phyloP scores from a whole-genome alignment of 2,329 filamentous ascomycete species.

The Colletotrichum endophyticum region DNA sequence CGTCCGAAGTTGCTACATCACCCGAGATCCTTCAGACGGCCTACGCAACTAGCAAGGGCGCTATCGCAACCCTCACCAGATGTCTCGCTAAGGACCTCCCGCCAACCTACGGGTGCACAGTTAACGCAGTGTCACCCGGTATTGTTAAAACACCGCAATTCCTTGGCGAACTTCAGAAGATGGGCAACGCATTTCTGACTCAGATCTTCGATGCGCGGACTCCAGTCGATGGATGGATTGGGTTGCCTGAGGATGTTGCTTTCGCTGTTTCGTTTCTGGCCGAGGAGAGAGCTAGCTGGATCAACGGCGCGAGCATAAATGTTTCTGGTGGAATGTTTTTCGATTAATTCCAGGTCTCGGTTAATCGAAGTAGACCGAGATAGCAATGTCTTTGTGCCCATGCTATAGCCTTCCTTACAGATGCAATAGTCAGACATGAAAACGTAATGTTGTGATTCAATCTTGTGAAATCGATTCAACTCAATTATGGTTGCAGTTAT shows the following conservation, averaged over 20 bases:
- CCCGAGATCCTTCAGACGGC: constrained; percentile 45
- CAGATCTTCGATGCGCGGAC: constrained; percentile 46
- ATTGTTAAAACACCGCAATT: constrained; percentile 46
- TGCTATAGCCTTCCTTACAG: too few relatives aligned
- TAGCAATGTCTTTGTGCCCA: not conserved
- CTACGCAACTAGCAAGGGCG: constrained; percentile 54
- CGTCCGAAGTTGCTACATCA: constrained; percentile 37
- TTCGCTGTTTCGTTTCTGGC: constrained; percentile 50
- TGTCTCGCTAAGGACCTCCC: constrained; percentile 49
- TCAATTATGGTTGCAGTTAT: not conserved
- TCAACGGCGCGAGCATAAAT: constrained; percentile 44
- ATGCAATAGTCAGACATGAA: not conserved
- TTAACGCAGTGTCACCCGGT: constrained; percentile 48
- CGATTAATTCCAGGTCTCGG: not conserved
- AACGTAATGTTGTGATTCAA: not conserved
- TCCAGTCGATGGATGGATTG: constrained; percentile 47
- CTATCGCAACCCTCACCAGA: constrained; percentile 51
- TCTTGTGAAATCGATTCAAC: not conserved
- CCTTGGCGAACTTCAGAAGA: constrained; percentile 38
- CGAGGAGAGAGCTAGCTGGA: constrained; percentile 48
- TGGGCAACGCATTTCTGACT: constrained; percentile 31
- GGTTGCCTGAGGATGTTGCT: constrained; percentile 48
- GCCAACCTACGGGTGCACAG: constrained; percentile 48
- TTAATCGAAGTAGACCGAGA: not conserved
- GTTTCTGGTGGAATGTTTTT: constrained; percentile 29